Evolutionary conservation across 495 filamentous ascomycete genomes (phyloP).

Genomic region (Astrothelium subdiscretum): DNA sequence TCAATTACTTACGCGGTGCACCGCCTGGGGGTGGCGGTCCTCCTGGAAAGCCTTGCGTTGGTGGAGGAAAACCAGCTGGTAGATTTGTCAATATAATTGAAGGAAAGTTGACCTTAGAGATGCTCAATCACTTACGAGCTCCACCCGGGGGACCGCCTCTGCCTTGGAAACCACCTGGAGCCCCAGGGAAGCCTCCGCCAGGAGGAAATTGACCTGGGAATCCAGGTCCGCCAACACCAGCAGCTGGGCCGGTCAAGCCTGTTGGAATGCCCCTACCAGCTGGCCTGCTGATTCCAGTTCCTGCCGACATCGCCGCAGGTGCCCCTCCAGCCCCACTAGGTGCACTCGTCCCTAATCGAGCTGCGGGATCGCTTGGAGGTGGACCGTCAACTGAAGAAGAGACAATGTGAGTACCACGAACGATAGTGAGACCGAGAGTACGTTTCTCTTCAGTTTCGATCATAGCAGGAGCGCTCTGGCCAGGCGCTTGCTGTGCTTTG

Average conservation of each 20-base stretch:
- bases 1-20: constrained; percentile 12
- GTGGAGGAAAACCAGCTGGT: constrained; percentile 38
- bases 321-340: constrained; percentile 50
- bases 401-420: constrained; percentile 86
- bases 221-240: constrained; percentile 71
- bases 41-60: constrained; percentile 24
- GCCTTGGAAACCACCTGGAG: constrained; percentile 64
- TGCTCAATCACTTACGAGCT: constrained; percentile 41
- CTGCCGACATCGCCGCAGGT: constrained; percentile 57
- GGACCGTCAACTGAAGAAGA: constrained; percentile 92
- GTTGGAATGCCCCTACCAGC: constrained; percentile 83
- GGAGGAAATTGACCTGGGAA: constrained; percentile 50
- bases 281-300: constrained; percentile 83
- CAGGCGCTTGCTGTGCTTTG: constrained; percentile 59
- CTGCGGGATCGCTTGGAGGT: constrained; percentile 87
- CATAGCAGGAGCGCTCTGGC: constrained; percentile 40
- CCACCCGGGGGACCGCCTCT: constrained; percentile 54
- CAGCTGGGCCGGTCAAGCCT: constrained; percentile 79
- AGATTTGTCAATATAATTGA: constrained; percentile 5
- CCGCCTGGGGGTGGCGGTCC: constrained; percentile 18
- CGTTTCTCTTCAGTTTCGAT: constrained; percentile 94
- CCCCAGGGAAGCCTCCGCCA: constrained; percentile 55
- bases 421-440: constrained; percentile 84
- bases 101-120: background rate
- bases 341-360: constrained; percentile 70